phyloP scores from a whole-genome alignment of 1,284 basidiomycete genomes.

The Rhodofomes roseus region DNA sequence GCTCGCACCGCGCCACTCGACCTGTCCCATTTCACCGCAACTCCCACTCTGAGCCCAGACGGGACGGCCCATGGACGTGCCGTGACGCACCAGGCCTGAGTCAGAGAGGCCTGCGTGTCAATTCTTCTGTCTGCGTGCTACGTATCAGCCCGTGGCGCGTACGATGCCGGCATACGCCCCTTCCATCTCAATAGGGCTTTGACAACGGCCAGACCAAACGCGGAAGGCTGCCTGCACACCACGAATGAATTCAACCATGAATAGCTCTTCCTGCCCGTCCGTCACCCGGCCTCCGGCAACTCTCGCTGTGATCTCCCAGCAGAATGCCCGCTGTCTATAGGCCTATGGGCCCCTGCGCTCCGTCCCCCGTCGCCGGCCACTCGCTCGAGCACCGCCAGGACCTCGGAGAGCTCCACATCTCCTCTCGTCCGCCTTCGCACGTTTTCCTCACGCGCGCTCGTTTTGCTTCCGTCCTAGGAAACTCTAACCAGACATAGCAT shows the following conservation, averaged over 20 bases:
- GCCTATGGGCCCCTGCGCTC: neutral
- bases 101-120: neutral
- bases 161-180: conserved; percentile 1
- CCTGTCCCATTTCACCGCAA: neutral
- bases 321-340: neutral
- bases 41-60: neutral
- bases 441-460: neutral
- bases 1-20: neutral
- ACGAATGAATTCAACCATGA: neutral
- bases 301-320: neutral
- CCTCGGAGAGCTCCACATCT: conserved; percentile 1
- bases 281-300: conserved; percentile 1
- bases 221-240: neutral
- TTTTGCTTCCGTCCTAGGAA: neutral
- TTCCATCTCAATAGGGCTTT: neutral
- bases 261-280: neutral
- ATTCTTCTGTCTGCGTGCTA: neutral
- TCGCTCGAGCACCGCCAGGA: neutral
- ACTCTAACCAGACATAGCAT: neutral
- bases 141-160: neutral
- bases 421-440: neutral
- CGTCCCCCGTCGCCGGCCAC: neutral
- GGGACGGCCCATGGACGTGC: neutral
- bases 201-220: neutral
- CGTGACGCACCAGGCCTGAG: neutral